A percentile compares a stretch with the other conserved stretches of the same genome.
These are phyloP conservation scores for Phytophthora sansomeana DNA, from an alignment of 352 stramenopile genomes.

Conservation along the genomic window DNA sequence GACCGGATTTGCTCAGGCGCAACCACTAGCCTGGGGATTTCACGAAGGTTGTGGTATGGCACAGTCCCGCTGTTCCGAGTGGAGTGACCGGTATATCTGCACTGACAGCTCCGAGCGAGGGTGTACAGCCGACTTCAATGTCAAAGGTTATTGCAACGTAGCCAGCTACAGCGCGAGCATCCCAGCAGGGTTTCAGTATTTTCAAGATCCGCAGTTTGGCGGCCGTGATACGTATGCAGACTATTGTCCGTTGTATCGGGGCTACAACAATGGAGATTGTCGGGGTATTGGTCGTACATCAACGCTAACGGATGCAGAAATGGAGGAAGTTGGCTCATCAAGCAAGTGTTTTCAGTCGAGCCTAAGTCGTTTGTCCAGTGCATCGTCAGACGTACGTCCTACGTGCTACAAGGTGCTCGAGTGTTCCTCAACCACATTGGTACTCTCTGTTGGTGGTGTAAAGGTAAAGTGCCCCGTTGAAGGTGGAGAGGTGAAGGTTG, in stretches of 20 bases:
- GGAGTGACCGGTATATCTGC: slow-evolving; percentile 78
- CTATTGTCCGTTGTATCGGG: slow-evolving; percentile 84
- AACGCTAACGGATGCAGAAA: slow-evolving; percentile 48
- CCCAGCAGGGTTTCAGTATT: slow-evolving; percentile 84
- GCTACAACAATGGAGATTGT: slow-evolving; percentile 85
- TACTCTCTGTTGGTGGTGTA: slow-evolving; percentile 56
- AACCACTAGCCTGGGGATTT: slow-evolving; percentile 75
- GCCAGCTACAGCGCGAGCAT: slow-evolving; percentile 72
- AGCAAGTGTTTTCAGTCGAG: slow-evolving; percentile 84
- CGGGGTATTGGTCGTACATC: slow-evolving; percentile 54
- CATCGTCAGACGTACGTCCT: slow-evolving; percentile 40
- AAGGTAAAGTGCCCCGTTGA: slow-evolving; percentile 67
- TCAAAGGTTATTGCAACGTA: slow-evolving; percentile 84
- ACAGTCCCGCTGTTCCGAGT: slow-evolving; percentile 67
- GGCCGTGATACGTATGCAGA: slow-evolving; percentile 74
- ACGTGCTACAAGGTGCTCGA: slow-evolving; percentile 69
- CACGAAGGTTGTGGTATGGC: slow-evolving; percentile 78
- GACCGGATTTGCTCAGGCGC: slow-evolving; percentile 56
- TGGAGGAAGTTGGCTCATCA: slow-evolving; percentile 58
- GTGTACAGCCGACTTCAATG: slow-evolving; percentile 73
- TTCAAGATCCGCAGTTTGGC: slow-evolving; percentile 62
- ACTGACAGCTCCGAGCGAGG: slow-evolving; percentile 44
- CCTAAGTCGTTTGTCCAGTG: slow-evolving; percentile 53
- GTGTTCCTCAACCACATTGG: slow-evolving; percentile 51
- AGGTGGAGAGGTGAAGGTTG: slow-evolving; percentile 62